Evolutionary conservation across 177 flowering plant genomes (phyloP), one percentile per base, ranked within the genome.

Genomic region (Vitis hybrid): DNA sequence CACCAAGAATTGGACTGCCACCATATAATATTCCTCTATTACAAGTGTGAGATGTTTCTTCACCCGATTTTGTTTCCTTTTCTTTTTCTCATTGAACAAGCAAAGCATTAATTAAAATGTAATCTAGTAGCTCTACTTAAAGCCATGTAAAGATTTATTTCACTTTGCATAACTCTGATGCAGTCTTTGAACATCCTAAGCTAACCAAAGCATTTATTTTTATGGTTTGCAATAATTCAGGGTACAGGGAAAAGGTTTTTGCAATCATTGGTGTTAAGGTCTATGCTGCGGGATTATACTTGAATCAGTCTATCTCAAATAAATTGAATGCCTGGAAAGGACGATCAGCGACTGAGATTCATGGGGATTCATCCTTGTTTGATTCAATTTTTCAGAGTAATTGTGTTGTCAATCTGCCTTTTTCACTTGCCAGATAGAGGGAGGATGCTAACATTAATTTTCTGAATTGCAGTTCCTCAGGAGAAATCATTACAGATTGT

Each of bases 231-330:
- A 50, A 74, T 51, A 50, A 53, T 63, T 63, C 87, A 94, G 98
- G 98, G 61, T 90, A 81, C 65, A 79, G 98, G 76, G 98, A 94
- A 82, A 94, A 91, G 66, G 91, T 87, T 51, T 91, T 94, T 76
- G 97, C 91, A 1, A 92, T 94, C 48, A 83, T 94, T 57, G 97
- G 97, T 50, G 92, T 94, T 18, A 94, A 94, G 75, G 97, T 94
- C 72, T 94, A 94, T 81, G 94, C 97, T 32, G 97, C 87, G 0
- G 97, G 89, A 56, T 63, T 94, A 3, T 94, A 91, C 78, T 74
- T 74, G n/a, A 82, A 84, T 51, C 72, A 55, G 18, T 77, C 90
- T 24, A 63, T 88, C 51, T 64, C 76, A 24, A 74, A 65, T 66
- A 73, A 68, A 3, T 59, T 92, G 64, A 71, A 73, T 58, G 75